Percentiles rank a stretch among this genome's conserved stretches.
Evolutionary conservation across 352 stramenopile genomes (phyloP).

Genomic region (Blastocystis hominis): DNA sequence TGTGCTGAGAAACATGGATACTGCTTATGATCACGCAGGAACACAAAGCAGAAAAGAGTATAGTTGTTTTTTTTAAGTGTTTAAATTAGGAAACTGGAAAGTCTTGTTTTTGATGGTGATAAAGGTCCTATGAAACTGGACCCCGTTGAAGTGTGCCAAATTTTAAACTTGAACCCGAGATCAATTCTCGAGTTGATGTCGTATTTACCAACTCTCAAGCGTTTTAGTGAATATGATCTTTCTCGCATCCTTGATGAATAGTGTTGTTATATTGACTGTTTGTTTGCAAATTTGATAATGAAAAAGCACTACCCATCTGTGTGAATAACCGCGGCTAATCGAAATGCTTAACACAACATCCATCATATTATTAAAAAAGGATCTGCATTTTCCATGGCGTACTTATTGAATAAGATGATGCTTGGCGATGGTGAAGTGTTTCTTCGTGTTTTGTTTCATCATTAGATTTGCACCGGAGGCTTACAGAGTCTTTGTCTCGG

Average conservation of each 20-base stretch:
- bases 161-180: background rate
- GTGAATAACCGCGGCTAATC: background rate
- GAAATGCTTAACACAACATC: background rate
- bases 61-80: background rate
- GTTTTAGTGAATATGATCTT: slow-evolving; percentile 5
- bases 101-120: background rate
- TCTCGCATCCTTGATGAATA: slow-evolving; percentile 1
- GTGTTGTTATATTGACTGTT: background rate
- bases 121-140: background rate
- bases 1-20: background rate
- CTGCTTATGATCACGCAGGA: background rate
- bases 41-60: background rate
- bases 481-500: slow-evolving; percentile 45
- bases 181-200: background rate
- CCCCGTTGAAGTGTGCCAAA: background rate
- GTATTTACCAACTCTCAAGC: slow-evolving; percentile 3
- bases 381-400: background rate
- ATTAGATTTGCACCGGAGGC: background rate
- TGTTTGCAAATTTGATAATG: background rate
- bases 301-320: too few relatives aligned
- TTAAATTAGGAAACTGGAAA: background rate
- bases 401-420: background rate
- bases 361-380: background rate
- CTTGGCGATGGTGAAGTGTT: background rate
- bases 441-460: background rate